Evolutionary conservation across 2,329 filamentous ascomycete genomes (phyloP).

Genomic region (Colletotrichum karsti): DNA sequence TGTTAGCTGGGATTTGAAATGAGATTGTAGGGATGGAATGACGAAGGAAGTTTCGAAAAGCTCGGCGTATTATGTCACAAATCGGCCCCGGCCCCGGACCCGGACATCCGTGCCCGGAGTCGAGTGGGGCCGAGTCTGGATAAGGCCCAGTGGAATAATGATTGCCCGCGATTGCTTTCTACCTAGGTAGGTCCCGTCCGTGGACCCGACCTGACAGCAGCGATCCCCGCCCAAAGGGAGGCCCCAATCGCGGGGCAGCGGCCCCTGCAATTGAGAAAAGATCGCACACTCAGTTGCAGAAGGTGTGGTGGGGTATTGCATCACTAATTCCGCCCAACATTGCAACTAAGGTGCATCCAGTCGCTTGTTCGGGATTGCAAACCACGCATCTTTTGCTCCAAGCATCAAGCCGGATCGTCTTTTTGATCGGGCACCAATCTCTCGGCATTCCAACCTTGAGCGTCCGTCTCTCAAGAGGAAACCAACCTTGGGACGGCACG

Average conservation of each 20-base stretch:
- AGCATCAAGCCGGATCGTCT: not conserved
- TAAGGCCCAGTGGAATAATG: not conserved
- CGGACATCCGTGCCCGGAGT: no score
- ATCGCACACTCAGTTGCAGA: not conserved
- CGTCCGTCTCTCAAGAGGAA: not conserved
- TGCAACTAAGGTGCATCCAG: not conserved
- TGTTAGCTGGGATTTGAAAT: no score
- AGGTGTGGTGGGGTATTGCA: conserved; percentile 12
- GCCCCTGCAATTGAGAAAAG: not conserved
- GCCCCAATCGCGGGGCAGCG: not conserved
- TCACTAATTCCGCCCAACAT: not conserved
- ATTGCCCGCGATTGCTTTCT: not conserved
- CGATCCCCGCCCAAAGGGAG: not conserved
- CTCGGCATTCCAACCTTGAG: not conserved
- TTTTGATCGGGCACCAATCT: not conserved
- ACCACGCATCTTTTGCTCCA: not conserved
- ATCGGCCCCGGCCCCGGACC: no score
- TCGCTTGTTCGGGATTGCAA: not conserved
- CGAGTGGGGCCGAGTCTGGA: no score
- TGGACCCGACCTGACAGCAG: no score
- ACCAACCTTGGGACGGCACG: no score
- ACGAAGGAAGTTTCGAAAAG: no score
- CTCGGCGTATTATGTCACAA: no score
- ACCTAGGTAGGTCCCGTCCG: no score
- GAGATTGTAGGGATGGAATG: no score